Evolutionary conservation across 108 stramenopile species (phyloP).

Genomic region (Mediolabrus comicus): DNA sequence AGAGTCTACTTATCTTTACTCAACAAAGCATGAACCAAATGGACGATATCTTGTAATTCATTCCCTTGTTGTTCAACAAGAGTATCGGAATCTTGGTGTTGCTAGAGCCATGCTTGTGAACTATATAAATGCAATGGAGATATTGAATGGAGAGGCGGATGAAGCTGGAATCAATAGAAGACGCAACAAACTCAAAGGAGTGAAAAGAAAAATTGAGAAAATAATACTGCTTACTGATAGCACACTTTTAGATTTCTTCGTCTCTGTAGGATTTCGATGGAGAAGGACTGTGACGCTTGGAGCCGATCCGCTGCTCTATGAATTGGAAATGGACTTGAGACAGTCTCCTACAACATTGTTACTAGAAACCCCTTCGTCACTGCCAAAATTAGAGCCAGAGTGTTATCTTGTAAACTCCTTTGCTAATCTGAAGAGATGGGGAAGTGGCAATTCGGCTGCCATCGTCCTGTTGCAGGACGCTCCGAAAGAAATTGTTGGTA

Average conservation of each 20-base stretch:
- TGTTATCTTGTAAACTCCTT: slow-evolving; percentile 41
- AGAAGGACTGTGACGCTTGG: slow-evolving; percentile 45
- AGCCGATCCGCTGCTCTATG: slow-evolving; percentile 46
- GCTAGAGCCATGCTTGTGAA: slow-evolving; percentile 52
- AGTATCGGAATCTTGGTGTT: slow-evolving; percentile 47
- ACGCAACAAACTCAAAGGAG: slow-evolving; percentile 18
- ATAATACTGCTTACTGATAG: slow-evolving; percentile 63
- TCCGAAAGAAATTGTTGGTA: slow-evolving; percentile 13
- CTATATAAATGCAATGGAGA: slow-evolving; percentile 40
- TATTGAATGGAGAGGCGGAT: slow-evolving; percentile 2
- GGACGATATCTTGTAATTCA: slow-evolving; percentile 82
- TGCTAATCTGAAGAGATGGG: slow-evolving; percentile 36
- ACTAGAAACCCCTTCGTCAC: background rate
- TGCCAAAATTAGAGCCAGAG: slow-evolving; percentile 11
- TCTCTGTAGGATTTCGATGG: slow-evolving; percentile 67
- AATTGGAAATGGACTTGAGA: slow-evolving; percentile 52
- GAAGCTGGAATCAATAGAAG: slow-evolving; percentile 9
- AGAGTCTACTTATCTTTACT: background rate
- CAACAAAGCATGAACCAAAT: slow-evolving; percentile 47
- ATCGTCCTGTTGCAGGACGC: slow-evolving; percentile 70
- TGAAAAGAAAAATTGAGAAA: slow-evolving; percentile 36
- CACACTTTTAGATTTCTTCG: slow-evolving; percentile 66
- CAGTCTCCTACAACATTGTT: background rate
- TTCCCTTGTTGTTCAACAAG: slow-evolving; percentile 59
- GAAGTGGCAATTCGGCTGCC: slow-evolving; percentile 95